These are phyloP conservation scores for Xylaria sp. DNA, from an alignment of 2,329 filamentous ascomycete species.

Conservation along the genomic window DNA sequence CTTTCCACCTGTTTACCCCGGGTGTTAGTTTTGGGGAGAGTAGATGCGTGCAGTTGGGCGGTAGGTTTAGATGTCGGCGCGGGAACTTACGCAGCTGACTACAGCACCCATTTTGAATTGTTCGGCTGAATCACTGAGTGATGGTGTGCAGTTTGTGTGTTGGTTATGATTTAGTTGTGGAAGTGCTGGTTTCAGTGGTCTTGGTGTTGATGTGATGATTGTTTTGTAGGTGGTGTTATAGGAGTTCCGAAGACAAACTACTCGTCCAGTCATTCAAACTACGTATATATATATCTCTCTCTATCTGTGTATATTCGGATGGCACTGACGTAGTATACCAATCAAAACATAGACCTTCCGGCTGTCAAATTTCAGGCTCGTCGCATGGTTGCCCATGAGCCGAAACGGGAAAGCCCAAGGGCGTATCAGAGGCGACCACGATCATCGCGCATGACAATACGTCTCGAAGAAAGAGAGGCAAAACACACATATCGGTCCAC, in stretches of 20 bases:
- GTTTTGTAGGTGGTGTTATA: constrained; percentile 6
- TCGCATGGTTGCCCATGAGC: neutral
- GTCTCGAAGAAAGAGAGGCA: neutral
- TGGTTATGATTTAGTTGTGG: constrained; percentile 17
- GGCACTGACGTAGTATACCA: constrained; percentile 16
- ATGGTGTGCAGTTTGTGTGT: constrained; percentile 6
- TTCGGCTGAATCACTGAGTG: constrained; percentile 27
- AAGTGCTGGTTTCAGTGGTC: constrained; percentile 6
- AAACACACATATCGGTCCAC: too few relatives aligned
- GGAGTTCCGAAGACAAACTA: neutral
- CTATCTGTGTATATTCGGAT: neutral
- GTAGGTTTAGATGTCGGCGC: neutral
- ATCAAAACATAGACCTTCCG: neutral
- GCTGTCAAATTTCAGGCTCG: neutral
- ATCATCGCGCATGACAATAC: constrained; percentile 11
- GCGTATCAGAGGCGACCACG: constrained; percentile 30
- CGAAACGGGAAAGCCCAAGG: constrained; percentile 5
- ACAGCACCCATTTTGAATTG: constrained; percentile 75
- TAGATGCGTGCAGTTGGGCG: neutral
- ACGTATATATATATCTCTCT: constrained; percentile 7
- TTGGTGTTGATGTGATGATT: constrained; percentile 1
- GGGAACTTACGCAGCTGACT: constrained; percentile 75
- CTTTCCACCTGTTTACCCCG: constrained; percentile 57
- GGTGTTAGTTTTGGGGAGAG: constrained; percentile 29
- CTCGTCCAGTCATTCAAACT: constrained; percentile 9